phyloP scores from a whole-genome alignment of 345 rosid genomes.

The Rhodamnia argentea region DNA sequence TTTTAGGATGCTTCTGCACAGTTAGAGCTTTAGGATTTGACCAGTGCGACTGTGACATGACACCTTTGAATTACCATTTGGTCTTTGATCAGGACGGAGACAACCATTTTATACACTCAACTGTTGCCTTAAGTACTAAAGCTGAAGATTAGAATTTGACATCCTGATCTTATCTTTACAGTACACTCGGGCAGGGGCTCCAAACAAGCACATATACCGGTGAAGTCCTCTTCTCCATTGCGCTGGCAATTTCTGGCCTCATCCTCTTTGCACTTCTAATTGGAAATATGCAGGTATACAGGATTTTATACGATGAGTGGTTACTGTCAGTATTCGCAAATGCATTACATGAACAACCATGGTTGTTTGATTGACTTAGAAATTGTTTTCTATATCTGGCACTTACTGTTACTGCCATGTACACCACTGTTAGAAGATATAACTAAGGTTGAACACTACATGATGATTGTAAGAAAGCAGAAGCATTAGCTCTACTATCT shows the following conservation, averaged over 20 bases:
- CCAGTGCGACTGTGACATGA: not conserved
- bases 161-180: slow-evolving; percentile 4
- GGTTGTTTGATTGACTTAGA: not conserved
- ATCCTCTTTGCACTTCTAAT: slow-evolving; percentile 71
- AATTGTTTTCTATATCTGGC: not conserved
- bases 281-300: slow-evolving; percentile 65
- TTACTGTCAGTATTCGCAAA: not conserved
- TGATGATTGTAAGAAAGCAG: not conserved
- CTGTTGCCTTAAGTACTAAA: not conserved
- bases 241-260: slow-evolving; percentile 61
- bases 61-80: not conserved
- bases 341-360: not conserved
- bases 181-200: slow-evolving; percentile 92
- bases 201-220: slow-evolving; percentile 65
- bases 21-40: not conserved
- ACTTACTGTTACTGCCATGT: not conserved
- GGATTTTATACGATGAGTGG: not conserved
- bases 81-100: not conserved
- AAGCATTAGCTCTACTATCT: not conserved
- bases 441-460: not conserved
- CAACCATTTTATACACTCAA: not conserved
- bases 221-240: slow-evolving; percentile 73
- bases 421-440: not conserved
- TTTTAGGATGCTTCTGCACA: not conserved
- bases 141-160: not conserved